phyloP scores from a whole-genome alignment of 306 rosid genomes.

The Psophocarpus tetragonolobus region DNA sequence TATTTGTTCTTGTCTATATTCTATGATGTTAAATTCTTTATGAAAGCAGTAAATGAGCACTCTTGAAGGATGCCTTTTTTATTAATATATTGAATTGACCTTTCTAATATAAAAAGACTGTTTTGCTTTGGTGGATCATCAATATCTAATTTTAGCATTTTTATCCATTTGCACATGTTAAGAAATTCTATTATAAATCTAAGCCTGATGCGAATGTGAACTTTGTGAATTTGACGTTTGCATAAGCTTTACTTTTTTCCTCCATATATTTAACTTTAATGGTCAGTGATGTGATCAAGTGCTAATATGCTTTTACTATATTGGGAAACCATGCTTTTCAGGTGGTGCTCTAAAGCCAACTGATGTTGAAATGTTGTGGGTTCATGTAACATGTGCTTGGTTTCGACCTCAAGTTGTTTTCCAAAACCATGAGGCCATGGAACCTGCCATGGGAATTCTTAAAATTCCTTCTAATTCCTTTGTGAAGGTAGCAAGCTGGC shows the following conservation, averaged over 20 bases:
- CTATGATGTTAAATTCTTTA: neutral
- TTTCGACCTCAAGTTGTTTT: slow-evolving; percentile 85
- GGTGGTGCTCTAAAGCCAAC: slow-evolving; percentile 99
- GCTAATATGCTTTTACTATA: slow-evolving; percentile 25
- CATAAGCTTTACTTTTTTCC: neutral
- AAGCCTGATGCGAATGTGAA: slow-evolving; percentile 2
- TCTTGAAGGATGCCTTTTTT: slow-evolving; percentile 13
- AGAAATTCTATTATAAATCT: neutral
- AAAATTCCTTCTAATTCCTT: slow-evolving; percentile 73
- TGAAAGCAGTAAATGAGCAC: neutral
- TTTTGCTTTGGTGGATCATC: slow-evolving; percentile 25
- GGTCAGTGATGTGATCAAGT: slow-evolving; percentile 1
- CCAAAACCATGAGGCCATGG: slow-evolving; percentile 79
- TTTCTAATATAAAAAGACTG: neutral
- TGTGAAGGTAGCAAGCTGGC: slow-evolving; percentile 60
- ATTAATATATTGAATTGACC: slow-evolving; percentile 13
- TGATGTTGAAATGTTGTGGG: slow-evolving; percentile 87
- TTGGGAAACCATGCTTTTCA: slow-evolving; percentile 39
- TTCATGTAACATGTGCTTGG: slow-evolving; percentile 97
- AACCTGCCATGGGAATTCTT: slow-evolving; percentile 93
- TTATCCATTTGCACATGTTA: neutral
- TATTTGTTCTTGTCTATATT: slow-evolving; percentile 14
- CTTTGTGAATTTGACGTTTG: slow-evolving; percentile 6
- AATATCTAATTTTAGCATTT: neutral
- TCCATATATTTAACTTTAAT: slow-evolving; percentile 1